These are phyloP conservation scores for Globisporangium lucens DNA, from an alignment of 352 stramenopile species.

Conservation along the genomic window DNA sequence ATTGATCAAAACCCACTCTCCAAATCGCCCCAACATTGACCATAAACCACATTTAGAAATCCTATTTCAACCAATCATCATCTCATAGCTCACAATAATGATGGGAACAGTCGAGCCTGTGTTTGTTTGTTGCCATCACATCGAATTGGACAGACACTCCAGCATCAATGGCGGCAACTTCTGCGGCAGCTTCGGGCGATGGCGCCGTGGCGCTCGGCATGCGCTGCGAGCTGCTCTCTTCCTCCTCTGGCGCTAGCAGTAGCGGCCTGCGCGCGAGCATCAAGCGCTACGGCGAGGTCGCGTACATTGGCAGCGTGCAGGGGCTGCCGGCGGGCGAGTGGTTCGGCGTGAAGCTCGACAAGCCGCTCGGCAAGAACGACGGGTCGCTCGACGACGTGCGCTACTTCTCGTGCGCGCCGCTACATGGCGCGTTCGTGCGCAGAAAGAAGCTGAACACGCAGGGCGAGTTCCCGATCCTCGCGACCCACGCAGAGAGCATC, in stretches of 20 bases:
- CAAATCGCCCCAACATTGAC: too few relatives aligned
- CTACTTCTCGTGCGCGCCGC: slow-evolving; percentile 61
- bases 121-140: too few relatives aligned
- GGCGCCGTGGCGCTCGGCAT: slow-evolving; percentile 25
- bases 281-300: slow-evolving; percentile 66
- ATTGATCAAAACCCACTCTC: too few relatives aligned
- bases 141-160: too few relatives aligned
- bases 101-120: too few relatives aligned
- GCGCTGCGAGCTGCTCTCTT: slow-evolving; percentile 58
- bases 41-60: too few relatives aligned
- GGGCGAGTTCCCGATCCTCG: slow-evolving; percentile 51
- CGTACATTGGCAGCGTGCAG: slow-evolving; percentile 51
- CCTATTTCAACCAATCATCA: too few relatives aligned
- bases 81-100: too few relatives aligned
- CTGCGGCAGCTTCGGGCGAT: neutral
- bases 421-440: slow-evolving; percentile 70
- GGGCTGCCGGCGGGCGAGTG: slow-evolving; percentile 59
- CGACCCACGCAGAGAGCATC: slow-evolving; percentile 50
- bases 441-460: slow-evolving; percentile 51
- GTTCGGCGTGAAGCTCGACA: slow-evolving; percentile 71
- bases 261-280: slow-evolving; percentile 50
- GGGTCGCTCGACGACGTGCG: slow-evolving; percentile 40
- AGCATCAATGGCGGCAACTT: neutral
- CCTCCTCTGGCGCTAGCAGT: slow-evolving; percentile 12
- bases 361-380: slow-evolving; percentile 76